A percentile compares a stretch with the other conserved stretches of the same genome.
These are phyloP conservation scores for Flaveria bidentis DNA, from an alignment of 129 eudicot genomes.

Conservation along the genomic window DNA sequence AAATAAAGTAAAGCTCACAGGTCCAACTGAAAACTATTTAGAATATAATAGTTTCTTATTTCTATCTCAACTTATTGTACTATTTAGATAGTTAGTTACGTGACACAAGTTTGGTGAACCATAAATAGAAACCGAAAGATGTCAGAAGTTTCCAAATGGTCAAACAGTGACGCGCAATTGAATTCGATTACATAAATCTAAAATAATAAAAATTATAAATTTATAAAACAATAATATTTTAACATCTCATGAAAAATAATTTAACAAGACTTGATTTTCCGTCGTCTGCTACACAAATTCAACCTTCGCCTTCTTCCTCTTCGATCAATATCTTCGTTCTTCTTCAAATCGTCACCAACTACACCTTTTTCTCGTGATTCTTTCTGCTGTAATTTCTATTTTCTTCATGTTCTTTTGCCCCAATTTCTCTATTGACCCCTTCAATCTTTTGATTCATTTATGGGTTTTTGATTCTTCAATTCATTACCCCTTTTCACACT, in stretches of 20 bases:
- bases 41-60: no score
- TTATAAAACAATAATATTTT: neutral
- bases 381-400: neutral
- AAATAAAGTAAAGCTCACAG: no score
- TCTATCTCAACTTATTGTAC: no score
- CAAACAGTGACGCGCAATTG: slow-evolving; percentile 34
- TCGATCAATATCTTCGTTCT: neutral
- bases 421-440: slow-evolving; percentile 17
- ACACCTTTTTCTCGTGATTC: neutral
- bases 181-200: neutral
- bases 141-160: slow-evolving; percentile 28
- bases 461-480: slow-evolving; percentile 29
- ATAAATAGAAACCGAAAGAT: neutral
- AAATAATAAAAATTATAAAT: neutral
- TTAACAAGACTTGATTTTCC: neutral
- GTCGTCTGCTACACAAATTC: slow-evolving; percentile 42
- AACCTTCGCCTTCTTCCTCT: slow-evolving; percentile 27
- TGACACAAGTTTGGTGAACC: neutral
- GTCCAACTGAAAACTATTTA: no score
- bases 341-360: slow-evolving; percentile 25
- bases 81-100: no score
- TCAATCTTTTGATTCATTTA: slow-evolving; percentile 18
- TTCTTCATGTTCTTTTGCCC: neutral
- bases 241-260: neutral
- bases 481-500: slow-evolving; percentile 20